Evolutionary conservation across 2,329 filamentous ascomycete genomes (phyloP), one percentile per base, ranked within the genome.

Genomic region (Cladosporium sp.): DNA sequence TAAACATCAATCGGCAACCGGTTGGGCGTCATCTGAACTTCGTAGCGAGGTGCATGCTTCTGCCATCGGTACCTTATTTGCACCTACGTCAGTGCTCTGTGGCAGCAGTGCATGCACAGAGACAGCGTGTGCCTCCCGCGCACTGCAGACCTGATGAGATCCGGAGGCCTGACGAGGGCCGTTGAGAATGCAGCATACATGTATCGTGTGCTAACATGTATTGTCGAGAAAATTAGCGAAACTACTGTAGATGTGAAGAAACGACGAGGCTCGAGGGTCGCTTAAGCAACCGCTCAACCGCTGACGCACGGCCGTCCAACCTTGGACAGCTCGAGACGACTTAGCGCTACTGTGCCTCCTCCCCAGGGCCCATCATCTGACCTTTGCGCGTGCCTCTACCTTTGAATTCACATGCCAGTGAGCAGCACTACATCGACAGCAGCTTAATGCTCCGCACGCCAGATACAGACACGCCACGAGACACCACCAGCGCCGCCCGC

Each of bases 361-460:
- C 42, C 42, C 42, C 42, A 45, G 42, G 49, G 49, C 49, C 49
- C 36, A 28, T 54, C 51, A 54, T 54, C 51, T 54, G 51, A 54
- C 51, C 51, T 45, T 45, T 44, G 37, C 37, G 51, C 51, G 51
- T 44, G 51, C 39, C 40, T 45, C 22, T 36, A 47, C 39, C 40
- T 37, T n/a, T 25, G 15, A 32, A 48, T 48, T 55, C 52, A 47
- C 40, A 54, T 54, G 51, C 51, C 51, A 42, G 25, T 39, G 24
- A 28, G n/a, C 45, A 48, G 45, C 48, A 51, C 20, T 47, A 45
- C 39, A 25, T 28, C 42, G 32, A 47, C 52, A 44, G 32, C 34
- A 55, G 40, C 52, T 47, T 47, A 45, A 40, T 53, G 37, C n/a
- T 37, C 25, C 37, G 37, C 36, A n/a, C 35, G 39, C 35, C 22